Evolutionary conservation across 148 eudicot genomes (phyloP), one percentile per base, ranked within the genome.

Genomic region (Vaccinium macrocarpon): DNA sequence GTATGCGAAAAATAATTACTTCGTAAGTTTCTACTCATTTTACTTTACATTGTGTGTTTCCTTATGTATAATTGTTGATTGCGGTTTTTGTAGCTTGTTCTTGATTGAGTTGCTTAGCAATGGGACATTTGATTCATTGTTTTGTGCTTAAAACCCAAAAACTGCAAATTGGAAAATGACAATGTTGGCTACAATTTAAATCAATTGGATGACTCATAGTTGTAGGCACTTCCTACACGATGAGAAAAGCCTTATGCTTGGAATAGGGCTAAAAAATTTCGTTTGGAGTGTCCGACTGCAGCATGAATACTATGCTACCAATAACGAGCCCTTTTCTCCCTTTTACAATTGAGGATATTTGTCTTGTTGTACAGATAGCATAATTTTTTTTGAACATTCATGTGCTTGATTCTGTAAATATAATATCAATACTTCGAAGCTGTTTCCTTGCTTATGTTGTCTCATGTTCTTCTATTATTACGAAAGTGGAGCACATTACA

Each of bases 401-500:
- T 27, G 46, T 80, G 48, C 38, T 35, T 2, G 38, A 35, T 59
- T 38, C 19, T 6, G 0, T 23, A 50, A 2, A 62, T 82, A 61
- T 51, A 8, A 10, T 66, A 27, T 53, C 57, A 51, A 71, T 82
- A 48, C 78, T 16, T 70, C 23, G 51, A 19, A 29, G 56, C 38
- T 51, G 49, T 52, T 82, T 72, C 18, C 70, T 72, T 29, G 32
- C n/a, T 56, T 74, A 53, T 49, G 12, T n/a, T 52, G 5, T 74
- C 29, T 77, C 32, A 35, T 88, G 46, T 82, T 61, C 25, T 19
- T 81, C 49, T 38, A 76, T 51, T 52, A 52, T 84, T 68, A 55
- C 49, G 64, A 73, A 87, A 96, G 99, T 89, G 97, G 92, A 90
- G 86, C 82, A 19, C 89, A 88, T 85, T 87, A 92, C 84, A 91